Evolutionary conservation across 305 asterid genomes (phyloP).

Genomic region (Solanum chacoense): DNA sequence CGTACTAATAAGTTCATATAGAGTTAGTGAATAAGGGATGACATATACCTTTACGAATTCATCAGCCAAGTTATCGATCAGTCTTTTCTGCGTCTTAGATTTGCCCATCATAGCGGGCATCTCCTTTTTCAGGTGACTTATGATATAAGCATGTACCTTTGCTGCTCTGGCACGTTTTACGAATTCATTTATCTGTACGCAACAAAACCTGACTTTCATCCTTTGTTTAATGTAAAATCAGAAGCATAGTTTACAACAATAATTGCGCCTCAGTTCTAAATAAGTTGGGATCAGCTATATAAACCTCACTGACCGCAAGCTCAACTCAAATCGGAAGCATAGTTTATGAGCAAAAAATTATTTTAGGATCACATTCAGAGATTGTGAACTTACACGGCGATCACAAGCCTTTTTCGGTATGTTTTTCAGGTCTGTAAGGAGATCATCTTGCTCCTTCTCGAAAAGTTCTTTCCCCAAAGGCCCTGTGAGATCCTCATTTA

Average conservation of each 20-base stretch:
- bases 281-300: background rate
- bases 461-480: conserved; percentile 80
- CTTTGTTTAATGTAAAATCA: background rate
- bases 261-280: background rate
- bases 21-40: background rate
- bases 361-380: background rate
- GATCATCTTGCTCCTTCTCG: conserved; percentile 90
- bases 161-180: conserved; percentile 94
- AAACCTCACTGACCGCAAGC: background rate
- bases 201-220: background rate
- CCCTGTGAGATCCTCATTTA: conserved; percentile 51
- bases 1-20: background rate
- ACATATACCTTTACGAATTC: conserved; percentile 64
- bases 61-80: conserved; percentile 56
- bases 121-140: conserved; percentile 73
- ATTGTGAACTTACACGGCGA: conserved; percentile 60
- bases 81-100: conserved; percentile 78
- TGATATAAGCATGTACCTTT: conserved; percentile 78
- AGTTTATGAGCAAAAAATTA: background rate
- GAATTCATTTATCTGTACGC: conserved; percentile 76
- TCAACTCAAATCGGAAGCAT: background rate
- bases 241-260: background rate
- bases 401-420: conserved; percentile 95
- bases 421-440: conserved; percentile 66
- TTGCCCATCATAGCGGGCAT: conserved; percentile 99